Percentiles rank a stretch among this genome's conserved stretches.
phyloP scores from a whole-genome alignment of 768 basidiomycete genomes.

The Candolleomyces aberdarensis region DNA sequence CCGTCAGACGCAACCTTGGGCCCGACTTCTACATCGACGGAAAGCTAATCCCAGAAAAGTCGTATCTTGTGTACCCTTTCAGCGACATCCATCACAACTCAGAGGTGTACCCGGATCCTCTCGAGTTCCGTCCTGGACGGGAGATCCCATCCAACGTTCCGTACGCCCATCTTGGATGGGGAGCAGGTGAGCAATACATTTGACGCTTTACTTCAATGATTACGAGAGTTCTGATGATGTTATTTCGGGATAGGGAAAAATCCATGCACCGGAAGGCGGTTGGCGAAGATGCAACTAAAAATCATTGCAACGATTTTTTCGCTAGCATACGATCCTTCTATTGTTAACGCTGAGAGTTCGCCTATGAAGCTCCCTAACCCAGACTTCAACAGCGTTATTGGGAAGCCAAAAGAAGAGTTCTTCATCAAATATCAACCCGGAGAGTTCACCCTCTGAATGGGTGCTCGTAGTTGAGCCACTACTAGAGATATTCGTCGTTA shows the following conservation, averaged over 20 bases:
- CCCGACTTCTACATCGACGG: slow-evolving; percentile 2
- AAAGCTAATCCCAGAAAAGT: background rate
- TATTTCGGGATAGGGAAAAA: background rate
- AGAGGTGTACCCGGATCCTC: background rate
- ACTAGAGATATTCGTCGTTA: too few relatives aligned
- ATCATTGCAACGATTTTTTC: background rate
- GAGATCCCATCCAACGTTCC: background rate
- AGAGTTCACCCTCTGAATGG: background rate
- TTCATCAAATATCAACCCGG: background rate
- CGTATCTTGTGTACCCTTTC: slow-evolving; percentile 1
- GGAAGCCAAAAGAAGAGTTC: background rate
- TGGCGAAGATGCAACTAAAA: slow-evolving; percentile 3
- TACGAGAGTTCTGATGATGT: background rate
- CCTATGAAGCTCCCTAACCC: background rate
- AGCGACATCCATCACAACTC: slow-evolving; percentile 2
- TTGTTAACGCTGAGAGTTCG: background rate
- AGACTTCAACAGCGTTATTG: background rate
- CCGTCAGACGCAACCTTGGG: background rate
- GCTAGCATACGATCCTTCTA: background rate
- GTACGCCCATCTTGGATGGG: background rate
- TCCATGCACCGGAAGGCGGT: background rate
- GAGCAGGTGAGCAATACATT: background rate
- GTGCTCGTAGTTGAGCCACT: too few relatives aligned
- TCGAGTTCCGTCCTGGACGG: background rate
- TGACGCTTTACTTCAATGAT: background rate